phyloP scores from a whole-genome alignment of 257 asterid species.

The Petunia secreta region DNA sequence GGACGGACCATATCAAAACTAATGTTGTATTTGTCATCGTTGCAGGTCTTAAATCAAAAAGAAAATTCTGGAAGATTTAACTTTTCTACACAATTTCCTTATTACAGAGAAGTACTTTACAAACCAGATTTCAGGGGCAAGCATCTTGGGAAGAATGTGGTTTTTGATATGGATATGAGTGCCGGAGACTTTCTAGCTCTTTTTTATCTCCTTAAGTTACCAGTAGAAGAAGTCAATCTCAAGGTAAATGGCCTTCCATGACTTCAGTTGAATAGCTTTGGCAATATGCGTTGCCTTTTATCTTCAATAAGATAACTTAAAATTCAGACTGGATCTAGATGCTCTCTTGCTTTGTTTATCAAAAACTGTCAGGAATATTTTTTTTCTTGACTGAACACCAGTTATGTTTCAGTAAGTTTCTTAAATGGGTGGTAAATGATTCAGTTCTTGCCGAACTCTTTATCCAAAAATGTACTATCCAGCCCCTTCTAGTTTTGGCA shows the following conservation, averaged over 20 bases:
- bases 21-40: constrained; percentile 19
- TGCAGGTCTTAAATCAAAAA: constrained; percentile 63
- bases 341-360: background rate
- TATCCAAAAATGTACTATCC: background rate
- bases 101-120: constrained; percentile 52
- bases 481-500: background rate
- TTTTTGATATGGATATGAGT: constrained; percentile 97
- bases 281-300: background rate
- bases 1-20: background rate
- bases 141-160: constrained; percentile 58
- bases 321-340: background rate
- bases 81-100: constrained; percentile 62
- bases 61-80: constrained; percentile 69
- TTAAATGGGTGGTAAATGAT: background rate
- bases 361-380: background rate
- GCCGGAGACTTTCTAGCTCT: constrained; percentile 91
- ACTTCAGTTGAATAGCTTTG: background rate
- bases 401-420: background rate
- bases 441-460: background rate
- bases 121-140: constrained; percentile 59
- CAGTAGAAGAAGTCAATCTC: constrained; percentile 65
- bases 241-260: constrained; percentile 47
- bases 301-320: background rate
- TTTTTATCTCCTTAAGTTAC: constrained; percentile 79
- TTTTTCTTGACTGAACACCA: constrained; percentile 12